Base-by-base conservation (phyloP, 2,329 filamentous ascomycete genomes). In the Cryoendolithus antarcticus region DNA sequence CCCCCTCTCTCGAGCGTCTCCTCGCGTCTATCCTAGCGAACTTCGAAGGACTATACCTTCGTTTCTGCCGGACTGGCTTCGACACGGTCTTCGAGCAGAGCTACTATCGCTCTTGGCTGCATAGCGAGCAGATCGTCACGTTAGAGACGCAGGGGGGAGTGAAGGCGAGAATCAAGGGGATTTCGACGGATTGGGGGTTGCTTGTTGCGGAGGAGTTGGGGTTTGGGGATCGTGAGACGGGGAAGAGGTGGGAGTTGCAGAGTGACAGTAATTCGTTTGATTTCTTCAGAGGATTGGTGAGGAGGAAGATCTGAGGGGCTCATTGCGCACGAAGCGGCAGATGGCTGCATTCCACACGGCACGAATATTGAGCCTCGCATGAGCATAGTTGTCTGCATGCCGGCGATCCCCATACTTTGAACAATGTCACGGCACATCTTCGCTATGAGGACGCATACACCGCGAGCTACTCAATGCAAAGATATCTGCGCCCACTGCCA, bases 261-360 rank as follows among this genome's bases (percentile, higher is more conserved):
- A 95, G 86, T 59, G 91, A 98, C 60, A 86, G 88, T 58, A 98
- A 98, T 56, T 95, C 88, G 60, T 98, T 98, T 66, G 91, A 98
- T 62, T 98, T 94, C 60, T 93, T 94, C 65, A 84, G 75, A 56
- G 91, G 91, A 0, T 56, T 98, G 52, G 66, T 98, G 12, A 85
- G 77, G 66, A 74, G 80, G 53, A 96, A 93, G 68, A 61, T 78
- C 15, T 19, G 15, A 19, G 15, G 15, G 15, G 15, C 15, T 19
- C 15, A 19, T 19, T 19, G 15, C 3, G 15, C 15, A 19, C 15
- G 15, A 19, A 19, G 15, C 15, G 15, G 15, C 15, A 19, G 15
- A 19, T 19, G 15, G 15, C 15, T 19, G 15, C 15, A 19, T 19
- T 19, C 15, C 15, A 19, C 15, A 19, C 15, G 15, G 15, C 15